phyloP scores from a whole-genome alignment of 306 rosid genomes.

The Rubus parviflorus region DNA sequence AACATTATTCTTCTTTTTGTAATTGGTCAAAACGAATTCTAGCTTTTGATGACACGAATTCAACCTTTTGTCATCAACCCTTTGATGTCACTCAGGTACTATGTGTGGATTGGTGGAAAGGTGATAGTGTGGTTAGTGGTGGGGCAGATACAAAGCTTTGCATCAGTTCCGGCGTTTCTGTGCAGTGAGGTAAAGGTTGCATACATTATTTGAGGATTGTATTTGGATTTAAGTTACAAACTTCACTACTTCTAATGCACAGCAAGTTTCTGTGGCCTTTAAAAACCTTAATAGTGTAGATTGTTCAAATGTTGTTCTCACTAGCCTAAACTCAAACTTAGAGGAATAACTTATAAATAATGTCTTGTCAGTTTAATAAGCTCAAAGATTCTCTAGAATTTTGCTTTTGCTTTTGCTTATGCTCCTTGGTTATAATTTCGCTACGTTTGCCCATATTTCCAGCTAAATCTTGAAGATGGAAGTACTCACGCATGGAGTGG shows the following conservation, averaged over 20 bases:
- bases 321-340: constrained; percentile 1
- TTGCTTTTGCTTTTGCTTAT: neutral
- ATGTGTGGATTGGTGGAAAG: constrained; percentile 93
- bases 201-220: neutral
- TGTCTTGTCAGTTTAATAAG: neutral
- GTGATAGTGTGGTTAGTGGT: constrained; percentile 73
- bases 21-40: neutral
- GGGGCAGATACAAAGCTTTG: constrained; percentile 85
- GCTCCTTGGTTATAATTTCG: neutral
- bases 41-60: neutral
- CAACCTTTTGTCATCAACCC: neutral
- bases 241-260: neutral
- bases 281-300: neutral
- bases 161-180: constrained; percentile 66
- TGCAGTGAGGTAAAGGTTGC: constrained; percentile 35
- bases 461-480: constrained; percentile 1
- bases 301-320: neutral
- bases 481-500: neutral
- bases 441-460: neutral
- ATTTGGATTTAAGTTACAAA: neutral
- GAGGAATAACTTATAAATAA: neutral
- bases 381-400: neutral
- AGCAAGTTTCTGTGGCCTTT: neutral
- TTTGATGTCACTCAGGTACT: constrained; percentile 55
- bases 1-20: neutral